Conservation (phyloP, 2,329 filamentous ascomycete species). For the Talaromyces sp. region DNA sequence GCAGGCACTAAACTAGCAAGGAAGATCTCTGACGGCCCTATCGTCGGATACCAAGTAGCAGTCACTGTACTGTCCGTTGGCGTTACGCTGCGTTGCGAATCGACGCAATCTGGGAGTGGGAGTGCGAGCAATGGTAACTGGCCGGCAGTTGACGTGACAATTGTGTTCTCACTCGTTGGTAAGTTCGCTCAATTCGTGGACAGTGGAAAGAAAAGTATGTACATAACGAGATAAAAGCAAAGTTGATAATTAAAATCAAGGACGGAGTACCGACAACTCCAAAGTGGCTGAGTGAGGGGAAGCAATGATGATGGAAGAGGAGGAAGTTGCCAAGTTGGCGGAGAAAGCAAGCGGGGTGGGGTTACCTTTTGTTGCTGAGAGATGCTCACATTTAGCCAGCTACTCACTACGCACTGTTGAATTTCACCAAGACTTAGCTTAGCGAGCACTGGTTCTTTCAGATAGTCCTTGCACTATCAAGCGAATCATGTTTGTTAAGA, state of each 20-base stretch:
- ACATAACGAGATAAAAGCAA: neutral
- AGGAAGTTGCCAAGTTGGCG: neutral
- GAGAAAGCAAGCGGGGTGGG: neutral
- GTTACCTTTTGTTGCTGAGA: neutral
- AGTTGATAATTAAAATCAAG: neutral
- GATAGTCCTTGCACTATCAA: neutral
- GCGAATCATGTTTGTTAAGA: neutral
- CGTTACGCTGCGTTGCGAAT: neutral
- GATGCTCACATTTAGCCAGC: no score
- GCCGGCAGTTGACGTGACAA: conserved; percentile 2
- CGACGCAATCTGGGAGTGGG: neutral
- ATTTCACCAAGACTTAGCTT: neutral
- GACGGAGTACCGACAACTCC: neutral
- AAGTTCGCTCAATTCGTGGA: conserved; percentile 3
- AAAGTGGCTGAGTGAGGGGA: neutral
- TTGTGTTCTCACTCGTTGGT: neutral
- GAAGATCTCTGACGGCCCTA: conserved; percentile 2
- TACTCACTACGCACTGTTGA: neutral
- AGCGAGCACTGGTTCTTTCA: neutral
- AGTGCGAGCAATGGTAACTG: neutral
- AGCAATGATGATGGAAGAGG: neutral
- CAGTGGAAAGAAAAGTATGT: no score
- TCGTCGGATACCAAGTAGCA: neutral
- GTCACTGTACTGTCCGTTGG: neutral
- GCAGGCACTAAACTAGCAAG: conserved; percentile 7